phyloP scores from a whole-genome alignment of 176 grass and related monocot genomes.

The Oryza officinalis region DNA sequence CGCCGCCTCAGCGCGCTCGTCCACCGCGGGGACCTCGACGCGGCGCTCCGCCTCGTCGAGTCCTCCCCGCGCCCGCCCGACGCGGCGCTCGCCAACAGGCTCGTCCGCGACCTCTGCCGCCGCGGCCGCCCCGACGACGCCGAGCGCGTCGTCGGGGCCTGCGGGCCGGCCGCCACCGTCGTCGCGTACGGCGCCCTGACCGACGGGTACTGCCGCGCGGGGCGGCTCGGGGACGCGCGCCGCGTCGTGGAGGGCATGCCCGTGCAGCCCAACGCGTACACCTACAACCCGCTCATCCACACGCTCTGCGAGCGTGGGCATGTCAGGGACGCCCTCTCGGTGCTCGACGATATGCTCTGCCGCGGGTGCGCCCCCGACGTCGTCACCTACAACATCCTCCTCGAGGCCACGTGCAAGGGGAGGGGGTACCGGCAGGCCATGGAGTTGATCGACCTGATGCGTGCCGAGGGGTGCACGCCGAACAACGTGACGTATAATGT shows the following conservation, averaged over 20 bases:
- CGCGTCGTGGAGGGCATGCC: constrained; percentile 59
- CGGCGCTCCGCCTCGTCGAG: constrained; percentile 52
- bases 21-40: constrained; percentile 55
- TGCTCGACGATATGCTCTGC: constrained; percentile 76
- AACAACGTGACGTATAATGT: constrained; percentile 72
- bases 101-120: constrained; percentile 73
- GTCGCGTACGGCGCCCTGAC: constrained; percentile 65
- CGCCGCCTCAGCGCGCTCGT: constrained; percentile 60
- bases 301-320: constrained; percentile 54
- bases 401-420: constrained; percentile 60
- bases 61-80: constrained; percentile 44
- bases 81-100: constrained; percentile 55
- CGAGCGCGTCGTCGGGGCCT: constrained; percentile 56
- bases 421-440: constrained; percentile 56
- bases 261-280: constrained; percentile 50
- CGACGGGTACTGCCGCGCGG: constrained; percentile 62
- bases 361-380: constrained; percentile 57
- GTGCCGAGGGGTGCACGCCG: constrained; percentile 56
- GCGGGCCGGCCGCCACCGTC: constrained; percentile 56
- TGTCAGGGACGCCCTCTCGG: constrained; percentile 49
- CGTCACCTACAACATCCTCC: constrained; percentile 80
- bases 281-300: constrained; percentile 81
- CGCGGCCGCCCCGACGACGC: constrained; percentile 49
- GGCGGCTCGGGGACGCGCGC: constrained; percentile 53
- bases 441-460: constrained; percentile 68